These are phyloP conservation scores for Flagelloscypha sp. DNA, from an alignment of 768 basidiomycete genomes.

Conservation along the genomic window DNA sequence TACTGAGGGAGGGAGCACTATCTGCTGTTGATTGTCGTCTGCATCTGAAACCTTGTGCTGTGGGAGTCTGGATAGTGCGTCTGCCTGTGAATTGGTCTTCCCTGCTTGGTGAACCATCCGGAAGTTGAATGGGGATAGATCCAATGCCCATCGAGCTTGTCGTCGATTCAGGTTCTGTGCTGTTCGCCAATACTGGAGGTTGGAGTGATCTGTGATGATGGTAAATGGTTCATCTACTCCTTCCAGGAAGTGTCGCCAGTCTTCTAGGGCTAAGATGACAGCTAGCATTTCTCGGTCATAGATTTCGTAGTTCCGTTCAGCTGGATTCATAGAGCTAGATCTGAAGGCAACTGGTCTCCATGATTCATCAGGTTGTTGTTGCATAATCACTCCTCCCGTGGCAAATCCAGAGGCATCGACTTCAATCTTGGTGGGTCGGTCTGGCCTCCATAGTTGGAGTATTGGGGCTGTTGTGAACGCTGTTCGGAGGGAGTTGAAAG, in stretches of 20 bases:
- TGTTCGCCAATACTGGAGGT: slow-evolving; percentile 21
- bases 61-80: slow-evolving; percentile 11
- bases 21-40: no score
- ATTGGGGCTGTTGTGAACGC: slow-evolving; percentile 18
- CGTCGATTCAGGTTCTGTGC: slow-evolving; percentile 19
- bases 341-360: slow-evolving; percentile 33
- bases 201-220: slow-evolving; percentile 8
- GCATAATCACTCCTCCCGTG: slow-evolving; percentile 17
- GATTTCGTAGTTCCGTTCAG: slow-evolving; percentile 38
- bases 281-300: slow-evolving; percentile 42
- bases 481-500: slow-evolving; percentile 20
- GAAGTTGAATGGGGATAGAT: slow-evolving; percentile 12
- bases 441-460: slow-evolving; percentile 11
- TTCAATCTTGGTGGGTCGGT: slow-evolving; percentile 12
- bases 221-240: slow-evolving; percentile 15
- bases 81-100: slow-evolving; percentile 7
- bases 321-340: slow-evolving; percentile 21
- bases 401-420: slow-evolving; percentile 18
- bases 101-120: slow-evolving; percentile 14
- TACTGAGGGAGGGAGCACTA: no score
- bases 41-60: slow-evolving; percentile 6
- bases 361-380: slow-evolving; percentile 12
- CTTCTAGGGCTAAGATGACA: slow-evolving; percentile 26
- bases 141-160: slow-evolving; percentile 26
- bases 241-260: slow-evolving; percentile 15